phyloP scores from a whole-genome alignment of 2,329 filamentous ascomycete species.

The Neonectria hederae region DNA sequence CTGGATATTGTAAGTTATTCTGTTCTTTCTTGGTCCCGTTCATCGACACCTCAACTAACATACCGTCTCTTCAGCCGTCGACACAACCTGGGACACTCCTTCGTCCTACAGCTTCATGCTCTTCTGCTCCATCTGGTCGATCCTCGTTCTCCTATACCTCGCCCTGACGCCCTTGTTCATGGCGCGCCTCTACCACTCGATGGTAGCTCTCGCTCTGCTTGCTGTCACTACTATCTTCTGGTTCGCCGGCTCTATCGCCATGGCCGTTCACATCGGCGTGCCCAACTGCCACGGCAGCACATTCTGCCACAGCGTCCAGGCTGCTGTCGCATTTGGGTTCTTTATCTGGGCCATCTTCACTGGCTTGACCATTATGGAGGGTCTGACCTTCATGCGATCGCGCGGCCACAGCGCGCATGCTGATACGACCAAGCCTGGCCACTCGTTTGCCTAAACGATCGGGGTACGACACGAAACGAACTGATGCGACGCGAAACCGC shows the following conservation, averaged over 20 bases:
- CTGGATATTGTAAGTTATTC: conserved; percentile 70
- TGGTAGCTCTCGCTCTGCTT: conserved; percentile 74
- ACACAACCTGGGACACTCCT: conserved; percentile 56
- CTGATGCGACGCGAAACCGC: conserved; percentile 1
- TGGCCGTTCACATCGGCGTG: conserved; percentile 72
- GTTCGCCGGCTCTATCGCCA: conserved; percentile 85
- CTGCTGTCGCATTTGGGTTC: conserved; percentile 72
- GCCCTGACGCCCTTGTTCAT: conserved; percentile 72
- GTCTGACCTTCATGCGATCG: conserved; percentile 54
- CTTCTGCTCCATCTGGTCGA: conserved; percentile 81
- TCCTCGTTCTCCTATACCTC: conserved; percentile 77
- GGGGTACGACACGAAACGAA: conserved; percentile 1
- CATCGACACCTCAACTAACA: conserved; percentile 8
- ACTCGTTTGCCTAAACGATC: conserved; percentile 27
- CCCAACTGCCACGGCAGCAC: conserved; percentile 61
- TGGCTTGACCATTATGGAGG: conserved; percentile 58
- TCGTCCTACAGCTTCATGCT: conserved; percentile 78
- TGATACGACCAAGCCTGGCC: conserved; percentile 41
- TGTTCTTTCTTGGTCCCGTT: conserved; percentile 3
- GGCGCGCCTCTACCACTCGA: conserved; percentile 68
- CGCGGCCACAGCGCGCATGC: conserved; percentile 48
- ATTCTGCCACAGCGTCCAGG: conserved; percentile 69
- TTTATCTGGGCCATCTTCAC: conserved; percentile 67
- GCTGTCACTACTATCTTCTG: conserved; percentile 84
- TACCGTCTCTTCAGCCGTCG: conserved; percentile 36